Percentiles rank a stretch among this genome's conserved stretches.
phyloP scores from a whole-genome alignment of 495 filamentous ascomycete species.

The Lophiotrema nucula region DNA sequence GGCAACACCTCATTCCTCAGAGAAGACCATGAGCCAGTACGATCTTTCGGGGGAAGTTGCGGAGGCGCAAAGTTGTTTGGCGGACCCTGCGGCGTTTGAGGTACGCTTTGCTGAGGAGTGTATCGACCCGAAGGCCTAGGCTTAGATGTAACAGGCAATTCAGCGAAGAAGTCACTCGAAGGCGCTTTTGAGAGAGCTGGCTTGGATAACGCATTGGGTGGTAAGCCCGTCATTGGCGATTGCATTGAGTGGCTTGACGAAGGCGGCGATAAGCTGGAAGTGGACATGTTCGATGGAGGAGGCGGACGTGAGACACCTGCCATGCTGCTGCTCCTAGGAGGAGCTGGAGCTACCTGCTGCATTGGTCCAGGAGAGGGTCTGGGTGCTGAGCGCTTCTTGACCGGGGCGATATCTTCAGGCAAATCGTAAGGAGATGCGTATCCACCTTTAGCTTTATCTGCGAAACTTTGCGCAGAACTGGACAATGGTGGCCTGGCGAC shows the following conservation, averaged over 20 bases:
- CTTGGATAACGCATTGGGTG: constrained; percentile 5
- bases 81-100: neutral
- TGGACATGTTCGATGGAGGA: constrained; percentile 39
- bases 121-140: constrained; percentile 57
- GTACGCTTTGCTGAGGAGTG: constrained; percentile 45
- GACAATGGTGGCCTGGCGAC: constrained; percentile 41
- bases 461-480: constrained; percentile 70
- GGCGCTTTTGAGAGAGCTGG: constrained; percentile 36
- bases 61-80: constrained; percentile 3
- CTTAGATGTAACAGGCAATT: constrained; percentile 68
- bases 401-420: constrained; percentile 78
- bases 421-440: constrained; percentile 94
- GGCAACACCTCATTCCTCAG: constrained; percentile 34
- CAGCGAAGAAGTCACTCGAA: constrained; percentile 76
- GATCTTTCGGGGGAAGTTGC: constrained; percentile 30
- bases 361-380: constrained; percentile 41
- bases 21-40: constrained; percentile 30
- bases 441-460: constrained; percentile 81
- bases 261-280: constrained; percentile 37
- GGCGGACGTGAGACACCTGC: constrained; percentile 30
- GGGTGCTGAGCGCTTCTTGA: constrained; percentile 56
- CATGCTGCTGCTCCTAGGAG: constrained; percentile 65
- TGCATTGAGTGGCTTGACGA: constrained; percentile 37
- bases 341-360: constrained; percentile 41
- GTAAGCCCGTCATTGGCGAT: constrained; percentile 22